These are phyloP conservation scores for Rhizopogon vinicolor DNA, from an alignment of 768 basidiomycete genomes.

Conservation along the genomic window DNA sequence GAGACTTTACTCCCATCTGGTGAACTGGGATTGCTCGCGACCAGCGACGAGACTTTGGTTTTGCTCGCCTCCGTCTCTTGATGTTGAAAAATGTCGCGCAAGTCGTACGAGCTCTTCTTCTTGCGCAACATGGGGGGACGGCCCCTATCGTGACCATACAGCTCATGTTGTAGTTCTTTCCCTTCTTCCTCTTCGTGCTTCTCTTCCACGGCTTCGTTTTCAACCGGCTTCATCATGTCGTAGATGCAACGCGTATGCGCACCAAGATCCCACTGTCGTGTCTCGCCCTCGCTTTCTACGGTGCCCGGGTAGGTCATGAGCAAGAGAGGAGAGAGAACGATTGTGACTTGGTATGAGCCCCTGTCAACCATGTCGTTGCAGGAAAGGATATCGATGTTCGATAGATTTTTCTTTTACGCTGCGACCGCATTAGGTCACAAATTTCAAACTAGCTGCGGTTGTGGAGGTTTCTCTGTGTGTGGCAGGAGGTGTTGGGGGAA, in stretches of 20 bases:
- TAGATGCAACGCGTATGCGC: too few relatives aligned
- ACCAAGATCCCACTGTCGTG: too few relatives aligned
- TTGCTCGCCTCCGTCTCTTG: neutral
- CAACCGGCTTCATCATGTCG: too few relatives aligned
- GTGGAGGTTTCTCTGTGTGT: too few relatives aligned
- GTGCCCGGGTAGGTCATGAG: neutral
- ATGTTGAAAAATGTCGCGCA: conserved; percentile 25
- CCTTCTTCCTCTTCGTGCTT: neutral
- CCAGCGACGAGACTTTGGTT: neutral
- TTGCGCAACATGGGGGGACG: conserved; percentile 22
- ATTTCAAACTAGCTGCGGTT: too few relatives aligned
- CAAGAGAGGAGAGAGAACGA: neutral
- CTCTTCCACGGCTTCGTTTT: neutral
- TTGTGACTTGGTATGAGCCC: neutral
- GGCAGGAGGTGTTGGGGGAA: too few relatives aligned
- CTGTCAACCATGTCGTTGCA: neutral
- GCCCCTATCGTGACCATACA: neutral
- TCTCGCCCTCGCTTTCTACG: neutral
- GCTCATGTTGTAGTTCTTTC: neutral
- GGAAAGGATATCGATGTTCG: too few relatives aligned
- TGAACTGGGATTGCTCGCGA: neutral
- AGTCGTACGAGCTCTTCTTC: conserved; percentile 29
- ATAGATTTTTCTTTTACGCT: too few relatives aligned
- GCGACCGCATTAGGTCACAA: too few relatives aligned
- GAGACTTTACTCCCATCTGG: neutral